These are phyloP conservation scores for Colletotrichum horii DNA, from an alignment of 2,329 filamentous ascomycete genomes.

Conservation along the genomic window DNA sequence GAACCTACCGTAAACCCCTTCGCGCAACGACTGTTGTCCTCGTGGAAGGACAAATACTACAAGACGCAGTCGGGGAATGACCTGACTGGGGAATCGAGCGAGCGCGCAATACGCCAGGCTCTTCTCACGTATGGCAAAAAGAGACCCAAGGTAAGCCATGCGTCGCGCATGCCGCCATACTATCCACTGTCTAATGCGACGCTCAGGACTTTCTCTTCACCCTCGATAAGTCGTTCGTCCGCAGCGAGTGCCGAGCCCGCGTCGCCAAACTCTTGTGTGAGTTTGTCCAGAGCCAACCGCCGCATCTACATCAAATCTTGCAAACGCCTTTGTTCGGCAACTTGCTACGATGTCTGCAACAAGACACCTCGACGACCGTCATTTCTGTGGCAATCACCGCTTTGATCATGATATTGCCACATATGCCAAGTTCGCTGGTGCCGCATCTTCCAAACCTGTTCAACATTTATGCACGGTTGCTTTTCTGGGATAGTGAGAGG, in stretches of 20 bases:
- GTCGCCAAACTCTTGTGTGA: conserved; percentile 72
- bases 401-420: conserved; percentile 81
- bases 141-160: conserved; percentile 57
- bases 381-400: conserved; percentile 78
- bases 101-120: conserved; percentile 55
- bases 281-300: conserved; percentile 78
- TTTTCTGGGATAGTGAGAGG: conserved; percentile 76
- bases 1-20: conserved; percentile 50
- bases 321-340: conserved; percentile 76
- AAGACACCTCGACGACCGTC: conserved; percentile 77
- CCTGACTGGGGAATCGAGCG: conserved; percentile 46
- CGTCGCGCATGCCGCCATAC: neutral
- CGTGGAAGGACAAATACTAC: conserved; percentile 58
- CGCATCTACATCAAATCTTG: conserved; percentile 76
- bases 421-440: conserved; percentile 76
- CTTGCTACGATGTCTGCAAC: conserved; percentile 75
- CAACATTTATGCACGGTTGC: conserved; percentile 78
- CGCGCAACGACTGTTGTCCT: conserved; percentile 58
- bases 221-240: conserved; percentile 70
- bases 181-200: conserved; percentile 15
- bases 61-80: conserved; percentile 34
- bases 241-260: conserved; percentile 67
- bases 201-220: conserved; percentile 68
- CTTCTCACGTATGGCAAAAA: conserved; percentile 69
- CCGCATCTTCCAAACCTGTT: conserved; percentile 75